phyloP scores from a whole-genome alignment of 306 rosid species.

The Fragaria nilgerrensis region DNA sequence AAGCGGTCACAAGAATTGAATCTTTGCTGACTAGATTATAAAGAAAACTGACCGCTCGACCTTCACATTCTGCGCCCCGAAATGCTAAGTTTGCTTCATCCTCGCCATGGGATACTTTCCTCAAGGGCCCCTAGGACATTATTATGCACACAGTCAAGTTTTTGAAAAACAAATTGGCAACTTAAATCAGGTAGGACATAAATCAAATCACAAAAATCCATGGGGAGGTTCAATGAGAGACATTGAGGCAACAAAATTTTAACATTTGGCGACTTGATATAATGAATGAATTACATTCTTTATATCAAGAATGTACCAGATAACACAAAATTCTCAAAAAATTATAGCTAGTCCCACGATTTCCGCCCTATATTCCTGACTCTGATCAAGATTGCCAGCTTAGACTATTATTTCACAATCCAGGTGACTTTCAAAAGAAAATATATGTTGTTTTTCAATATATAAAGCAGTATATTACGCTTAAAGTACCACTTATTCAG shows the following conservation, averaged over 20 bases:
- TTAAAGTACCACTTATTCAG: not conserved
- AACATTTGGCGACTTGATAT: not conserved
- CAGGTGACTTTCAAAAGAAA: not conserved
- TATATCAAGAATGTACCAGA: not conserved
- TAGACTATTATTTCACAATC: not conserved
- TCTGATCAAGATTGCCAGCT: not conserved
- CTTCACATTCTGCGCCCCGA: conserved; percentile 79
- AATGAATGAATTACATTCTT: not conserved
- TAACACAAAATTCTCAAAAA: not conserved
- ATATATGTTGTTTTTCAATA: not conserved
- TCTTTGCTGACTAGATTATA: conserved; percentile 80
- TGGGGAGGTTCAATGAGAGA: not conserved
- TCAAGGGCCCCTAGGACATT: conserved; percentile 75
- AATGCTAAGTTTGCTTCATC: conserved; percentile 50
- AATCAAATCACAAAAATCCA: not conserved
- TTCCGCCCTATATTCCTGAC: not conserved
- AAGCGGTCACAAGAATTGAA: conserved; percentile 79
- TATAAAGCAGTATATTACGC: not conserved
- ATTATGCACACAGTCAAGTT: conserved; percentile 5
- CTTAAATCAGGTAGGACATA: not conserved
- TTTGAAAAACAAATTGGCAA: not conserved
- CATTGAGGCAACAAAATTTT: not conserved
- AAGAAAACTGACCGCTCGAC: conserved; percentile 71
- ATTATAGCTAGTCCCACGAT: not conserved
- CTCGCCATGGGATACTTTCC: conserved; percentile 58